A percentile compares a stretch with the other conserved stretches of the same genome.
Evolutionary conservation across 306 rosid species (phyloP).

Genomic region (Cucumis melo): DNA sequence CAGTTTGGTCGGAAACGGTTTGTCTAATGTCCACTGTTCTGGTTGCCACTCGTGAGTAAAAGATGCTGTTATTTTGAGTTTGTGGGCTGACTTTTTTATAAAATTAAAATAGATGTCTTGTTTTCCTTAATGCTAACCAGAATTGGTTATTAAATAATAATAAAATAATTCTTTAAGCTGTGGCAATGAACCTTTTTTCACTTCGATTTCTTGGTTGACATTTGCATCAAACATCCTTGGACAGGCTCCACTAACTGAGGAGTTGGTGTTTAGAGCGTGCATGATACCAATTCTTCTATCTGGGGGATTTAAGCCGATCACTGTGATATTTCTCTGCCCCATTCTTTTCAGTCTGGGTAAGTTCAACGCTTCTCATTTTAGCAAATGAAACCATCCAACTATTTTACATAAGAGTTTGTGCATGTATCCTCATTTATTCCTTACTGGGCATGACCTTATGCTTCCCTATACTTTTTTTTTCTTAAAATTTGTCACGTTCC

Average conservation of each 20-base stretch:
- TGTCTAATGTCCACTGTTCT: background rate
- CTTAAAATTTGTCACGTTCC: background rate
- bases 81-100: background rate
- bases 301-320: slow-evolving; percentile 57
- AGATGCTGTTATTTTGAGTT: background rate
- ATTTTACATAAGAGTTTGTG: background rate
- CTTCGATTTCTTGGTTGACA: background rate
- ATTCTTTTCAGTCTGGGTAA: slow-evolving; percentile 88
- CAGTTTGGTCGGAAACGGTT: background rate
- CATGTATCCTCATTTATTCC: background rate
- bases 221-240: slow-evolving; percentile 6
- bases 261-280: slow-evolving; percentile 91
- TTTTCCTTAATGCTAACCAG: background rate
- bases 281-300: slow-evolving; percentile 91
- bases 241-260: slow-evolving; percentile 93
- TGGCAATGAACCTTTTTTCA: background rate
- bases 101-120: background rate
- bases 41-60: background rate
- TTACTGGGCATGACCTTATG: background rate
- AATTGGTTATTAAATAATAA: background rate
- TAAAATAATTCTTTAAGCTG: background rate
- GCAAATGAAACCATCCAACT: background rate
- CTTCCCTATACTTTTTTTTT: background rate
- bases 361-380: slow-evolving; percentile 13
- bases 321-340: slow-evolving; percentile 59